phyloP scores from a whole-genome alignment of 2,329 filamentous ascomycete species.

The Chrysosporium keratinophilum region DNA sequence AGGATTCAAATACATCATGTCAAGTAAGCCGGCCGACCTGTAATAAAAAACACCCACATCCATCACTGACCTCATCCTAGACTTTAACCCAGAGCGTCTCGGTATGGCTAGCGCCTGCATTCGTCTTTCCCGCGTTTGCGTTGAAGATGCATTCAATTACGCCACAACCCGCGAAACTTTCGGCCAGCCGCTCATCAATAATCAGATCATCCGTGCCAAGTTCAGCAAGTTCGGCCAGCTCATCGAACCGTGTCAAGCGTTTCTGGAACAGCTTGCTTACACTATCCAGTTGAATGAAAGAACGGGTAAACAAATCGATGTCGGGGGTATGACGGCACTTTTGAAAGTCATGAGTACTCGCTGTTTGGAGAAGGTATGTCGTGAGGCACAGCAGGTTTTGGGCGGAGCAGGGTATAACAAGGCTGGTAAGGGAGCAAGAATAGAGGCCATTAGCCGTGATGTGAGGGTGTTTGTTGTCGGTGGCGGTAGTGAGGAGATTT shows the following conservation, averaged over 20 bases:
- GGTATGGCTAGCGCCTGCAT: conserved; percentile 55
- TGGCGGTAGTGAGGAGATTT: conserved; percentile 34
- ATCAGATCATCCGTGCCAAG: conserved; percentile 51
- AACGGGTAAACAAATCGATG: conserved; percentile 30
- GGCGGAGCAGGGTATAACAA: conserved; percentile 45
- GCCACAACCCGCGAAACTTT: conserved; percentile 55
- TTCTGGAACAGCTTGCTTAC: conserved; percentile 52
- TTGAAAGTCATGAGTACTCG: conserved; percentile 45
- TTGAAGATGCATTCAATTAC: conserved; percentile 52
- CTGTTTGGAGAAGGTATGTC: conserved; percentile 44
- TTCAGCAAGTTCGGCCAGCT: conserved; percentile 49
- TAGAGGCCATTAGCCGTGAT: conserved; percentile 47
- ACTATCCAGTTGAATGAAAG: conserved; percentile 40
- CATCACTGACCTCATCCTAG: conserved; percentile 36
- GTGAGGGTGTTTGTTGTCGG: conserved; percentile 39
- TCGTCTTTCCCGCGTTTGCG: conserved; percentile 50
- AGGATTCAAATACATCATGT: conserved; percentile 65
- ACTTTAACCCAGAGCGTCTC: conserved; percentile 68
- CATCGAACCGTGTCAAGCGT: conserved; percentile 53
- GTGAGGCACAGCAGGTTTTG: conserved; percentile 48
- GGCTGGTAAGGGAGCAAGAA: conserved; percentile 40
- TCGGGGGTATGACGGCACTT: conserved; percentile 44
- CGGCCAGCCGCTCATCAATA: conserved; percentile 47
- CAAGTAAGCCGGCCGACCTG: conserved; percentile 33
- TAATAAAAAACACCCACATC: conserved; percentile 16